Conservation (phyloP, 2,329 filamentous ascomycete genomes). For the Westerdykella aurantiaca region DNA sequence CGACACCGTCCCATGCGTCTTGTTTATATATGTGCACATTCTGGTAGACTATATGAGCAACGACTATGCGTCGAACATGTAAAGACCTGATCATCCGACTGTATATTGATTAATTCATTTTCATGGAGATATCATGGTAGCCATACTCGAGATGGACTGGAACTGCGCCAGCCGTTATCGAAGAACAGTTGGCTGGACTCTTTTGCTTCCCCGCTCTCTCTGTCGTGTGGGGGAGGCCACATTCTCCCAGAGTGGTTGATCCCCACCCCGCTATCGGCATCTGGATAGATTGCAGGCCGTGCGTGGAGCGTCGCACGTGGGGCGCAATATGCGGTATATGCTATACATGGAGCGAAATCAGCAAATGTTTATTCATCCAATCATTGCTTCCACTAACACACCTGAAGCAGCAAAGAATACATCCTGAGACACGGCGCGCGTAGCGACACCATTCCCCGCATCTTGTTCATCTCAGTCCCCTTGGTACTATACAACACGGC, state of each 20-base stretch:
- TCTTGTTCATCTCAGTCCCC: slow-evolving; percentile 6
- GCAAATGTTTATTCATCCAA: slow-evolving; percentile 2
- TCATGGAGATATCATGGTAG: slow-evolving; percentile 3
- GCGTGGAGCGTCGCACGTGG: neutral
- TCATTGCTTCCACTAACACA: neutral
- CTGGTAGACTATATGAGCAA: neutral
- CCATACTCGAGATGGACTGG: neutral
- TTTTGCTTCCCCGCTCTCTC: slow-evolving; percentile 15
- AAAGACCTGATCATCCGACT: neutral
- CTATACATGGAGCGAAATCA: slow-evolving; percentile 1
- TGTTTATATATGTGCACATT: slow-evolving; percentile 11
- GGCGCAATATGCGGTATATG: neutral
- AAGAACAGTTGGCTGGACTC: slow-evolving; percentile 7
- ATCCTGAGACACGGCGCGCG: neutral
- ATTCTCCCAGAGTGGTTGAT: slow-evolving; percentile 16
- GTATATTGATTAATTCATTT: slow-evolving; percentile 6
- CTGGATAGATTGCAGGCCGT: slow-evolving; percentile 1
- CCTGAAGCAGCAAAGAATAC: neutral
- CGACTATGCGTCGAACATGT: no score
- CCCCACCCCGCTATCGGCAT: slow-evolving; percentile 10
- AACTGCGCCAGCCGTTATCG: neutral
- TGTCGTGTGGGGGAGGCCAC: slow-evolving; percentile 5
- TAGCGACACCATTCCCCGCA: slow-evolving; percentile 5
- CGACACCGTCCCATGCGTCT: neutral
- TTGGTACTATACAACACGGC: slow-evolving; percentile 6